These are phyloP conservation scores for Neocallimastix lanati DNA, from an alignment of 192 early-diverging fungal species.

Conservation along the genomic window DNA sequence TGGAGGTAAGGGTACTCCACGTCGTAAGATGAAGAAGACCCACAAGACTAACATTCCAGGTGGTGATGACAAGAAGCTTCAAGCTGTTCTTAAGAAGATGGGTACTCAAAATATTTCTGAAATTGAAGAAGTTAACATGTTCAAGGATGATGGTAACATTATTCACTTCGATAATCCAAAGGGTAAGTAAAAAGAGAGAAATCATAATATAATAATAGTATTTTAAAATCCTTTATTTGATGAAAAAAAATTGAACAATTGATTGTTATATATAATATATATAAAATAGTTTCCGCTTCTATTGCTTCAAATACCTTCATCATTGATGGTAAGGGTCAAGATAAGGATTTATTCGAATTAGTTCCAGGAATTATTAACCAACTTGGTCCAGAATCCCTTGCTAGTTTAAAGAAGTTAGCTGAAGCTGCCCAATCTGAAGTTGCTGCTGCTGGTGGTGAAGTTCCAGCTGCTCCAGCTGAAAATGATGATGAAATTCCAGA, in stretches of 20 bases:
- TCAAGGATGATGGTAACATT: conserved; percentile 80
- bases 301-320: conserved; percentile 83
- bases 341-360: conserved; percentile 73
- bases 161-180: conserved; percentile 78
- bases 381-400: conserved; percentile 75
- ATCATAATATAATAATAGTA: too few relatives aligned
- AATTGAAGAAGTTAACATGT: conserved; percentile 98
- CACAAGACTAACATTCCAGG: conserved; percentile 35
- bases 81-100: conserved; percentile 76
- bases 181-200: too few relatives aligned
- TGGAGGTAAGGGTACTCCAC: conserved; percentile 82
- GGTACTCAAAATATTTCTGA: conserved; percentile 63
- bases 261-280: too few relatives aligned
- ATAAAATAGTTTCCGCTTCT: conserved; percentile 28
- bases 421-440: conserved; percentile 55
- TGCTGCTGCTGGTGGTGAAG: conserved; percentile 24
- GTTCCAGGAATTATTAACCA: conserved; percentile 61
- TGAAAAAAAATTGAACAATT: too few relatives aligned
- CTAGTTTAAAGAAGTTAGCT: conserved; percentile 67
- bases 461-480: conserved; percentile 21
- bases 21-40: conserved; percentile 72
- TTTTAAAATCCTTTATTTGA: too few relatives aligned
- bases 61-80: conserved; percentile 89
- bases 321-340: conserved; percentile 65
- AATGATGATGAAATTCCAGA: conserved; percentile 90